Conservation (phyloP, 768 basidiomycete species). For the Mrakia frigida region DNA sequence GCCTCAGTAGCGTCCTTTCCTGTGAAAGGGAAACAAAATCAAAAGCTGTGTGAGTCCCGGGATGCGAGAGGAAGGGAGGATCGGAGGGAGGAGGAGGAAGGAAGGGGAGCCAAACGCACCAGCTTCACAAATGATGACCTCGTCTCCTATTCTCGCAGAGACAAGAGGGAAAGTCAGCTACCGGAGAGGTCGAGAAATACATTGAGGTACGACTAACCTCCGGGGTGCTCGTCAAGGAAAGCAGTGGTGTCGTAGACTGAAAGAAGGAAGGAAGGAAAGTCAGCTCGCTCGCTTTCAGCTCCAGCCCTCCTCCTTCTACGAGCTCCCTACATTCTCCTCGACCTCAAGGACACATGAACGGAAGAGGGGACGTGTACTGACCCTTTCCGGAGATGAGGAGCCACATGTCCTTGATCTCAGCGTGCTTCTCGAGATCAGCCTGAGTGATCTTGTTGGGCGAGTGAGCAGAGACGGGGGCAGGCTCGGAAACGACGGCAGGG, state of each 20-base stretch:
- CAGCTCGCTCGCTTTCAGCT: not conserved
- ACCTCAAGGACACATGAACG: not conserved
- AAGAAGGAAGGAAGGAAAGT: not conserved
- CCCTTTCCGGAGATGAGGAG: constrained; percentile 30
- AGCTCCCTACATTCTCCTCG: not conserved
- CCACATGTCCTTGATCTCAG: constrained; percentile 29
- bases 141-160: constrained; percentile 59
- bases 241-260: constrained; percentile 30
- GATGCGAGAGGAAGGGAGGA: not conserved
- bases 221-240: constrained; percentile 33
- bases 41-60: not conserved
- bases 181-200: not conserved
- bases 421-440: constrained; percentile 31
- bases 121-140: constrained; percentile 88
- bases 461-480: not conserved
- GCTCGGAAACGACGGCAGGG: constrained; percentile 24
- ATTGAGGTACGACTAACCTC: constrained; percentile 15
- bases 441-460: constrained; percentile 27
- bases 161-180: not conserved
- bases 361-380: not conserved
- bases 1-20: constrained; percentile 82
- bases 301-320: not conserved
- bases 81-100: not conserved
- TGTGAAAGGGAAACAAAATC: constrained; percentile 25
- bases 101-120: constrained; percentile 41